These are phyloP conservation scores for Cladosporium sp. DNA, from an alignment of 2,329 filamentous ascomycete species.

Conservation along the genomic window DNA sequence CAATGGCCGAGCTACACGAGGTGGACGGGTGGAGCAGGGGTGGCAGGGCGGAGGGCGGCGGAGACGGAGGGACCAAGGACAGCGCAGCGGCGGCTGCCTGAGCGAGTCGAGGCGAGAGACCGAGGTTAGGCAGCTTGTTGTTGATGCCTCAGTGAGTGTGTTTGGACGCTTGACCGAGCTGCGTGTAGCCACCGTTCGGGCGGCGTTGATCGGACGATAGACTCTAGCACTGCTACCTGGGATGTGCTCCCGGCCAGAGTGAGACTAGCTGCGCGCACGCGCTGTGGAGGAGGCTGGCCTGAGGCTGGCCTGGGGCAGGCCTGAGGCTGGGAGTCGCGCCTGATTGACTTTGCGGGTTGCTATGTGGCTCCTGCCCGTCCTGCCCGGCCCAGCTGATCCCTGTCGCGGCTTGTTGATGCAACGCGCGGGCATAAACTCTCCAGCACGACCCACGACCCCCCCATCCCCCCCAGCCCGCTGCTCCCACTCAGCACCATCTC, in stretches of 20 bases:
- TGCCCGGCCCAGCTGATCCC: too few relatives aligned
- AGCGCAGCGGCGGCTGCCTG: neutral
- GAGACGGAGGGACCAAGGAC: neutral
- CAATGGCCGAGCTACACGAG: constrained; percentile 7
- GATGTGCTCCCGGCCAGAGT: too few relatives aligned
- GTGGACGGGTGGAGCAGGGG: neutral
- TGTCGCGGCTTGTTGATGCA: too few relatives aligned
- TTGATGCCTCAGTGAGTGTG: neutral
- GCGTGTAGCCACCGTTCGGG: too few relatives aligned
- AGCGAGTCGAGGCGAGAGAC: neutral
- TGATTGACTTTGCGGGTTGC: neutral
- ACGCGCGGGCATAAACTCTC: neutral
- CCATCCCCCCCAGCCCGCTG: neutral
- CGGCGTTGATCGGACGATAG: too few relatives aligned
- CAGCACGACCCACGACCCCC: neutral
- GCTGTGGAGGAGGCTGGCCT: neutral
- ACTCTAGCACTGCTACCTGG: too few relatives aligned
- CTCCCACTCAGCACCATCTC: neutral
- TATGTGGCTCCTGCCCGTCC: neutral
- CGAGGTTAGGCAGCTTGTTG: neutral
- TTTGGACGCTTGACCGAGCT: neutral
- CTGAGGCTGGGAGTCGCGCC: neutral
- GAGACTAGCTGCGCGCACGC: too few relatives aligned
- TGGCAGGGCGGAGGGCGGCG: neutral
- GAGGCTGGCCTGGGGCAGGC: neutral